Conservation (phyloP, 2,329 filamentous ascomycete genomes). For the Raffaelea albimanens region DNA sequence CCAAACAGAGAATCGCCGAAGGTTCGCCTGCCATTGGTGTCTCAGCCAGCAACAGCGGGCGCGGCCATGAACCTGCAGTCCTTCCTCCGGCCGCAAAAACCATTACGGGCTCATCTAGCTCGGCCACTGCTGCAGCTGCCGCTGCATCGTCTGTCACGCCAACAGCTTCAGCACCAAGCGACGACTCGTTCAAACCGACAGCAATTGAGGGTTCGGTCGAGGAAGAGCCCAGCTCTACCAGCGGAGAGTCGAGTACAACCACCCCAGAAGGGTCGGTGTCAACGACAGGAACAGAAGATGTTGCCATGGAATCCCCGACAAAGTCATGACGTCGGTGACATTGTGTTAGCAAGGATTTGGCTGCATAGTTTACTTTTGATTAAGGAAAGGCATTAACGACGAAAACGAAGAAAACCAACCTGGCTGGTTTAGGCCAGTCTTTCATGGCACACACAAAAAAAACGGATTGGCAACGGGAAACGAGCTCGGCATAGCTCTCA, state of each 20-base stretch:
- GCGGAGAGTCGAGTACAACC: conserved; percentile 21
- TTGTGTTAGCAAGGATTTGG: neutral
- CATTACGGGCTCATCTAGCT: neutral
- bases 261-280: conserved; percentile 5
- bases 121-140: neutral
- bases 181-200: conserved; percentile 38
- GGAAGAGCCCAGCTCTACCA: conserved; percentile 34
- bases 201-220: conserved; percentile 40
- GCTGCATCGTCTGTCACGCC: neutral
- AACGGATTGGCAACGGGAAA: no score
- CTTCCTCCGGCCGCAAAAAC: neutral
- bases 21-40: conserved; percentile 43
- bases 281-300: conserved; percentile 8
- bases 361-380: no score
- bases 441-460: no score
- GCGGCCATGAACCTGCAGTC: conserved; percentile 37
- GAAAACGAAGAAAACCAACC: no score
- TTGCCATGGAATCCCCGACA: no score
- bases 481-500: no score
- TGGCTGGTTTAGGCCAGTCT: no score
- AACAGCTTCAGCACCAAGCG: conserved; percentile 16
- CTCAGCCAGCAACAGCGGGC: conserved; percentile 53
- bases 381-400: no score
- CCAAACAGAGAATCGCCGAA: conserved; percentile 50
- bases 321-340: conserved; percentile 5